Conservation (phyloP, 2,329 filamentous ascomycete species). For the Zarea fungicola region DNA sequence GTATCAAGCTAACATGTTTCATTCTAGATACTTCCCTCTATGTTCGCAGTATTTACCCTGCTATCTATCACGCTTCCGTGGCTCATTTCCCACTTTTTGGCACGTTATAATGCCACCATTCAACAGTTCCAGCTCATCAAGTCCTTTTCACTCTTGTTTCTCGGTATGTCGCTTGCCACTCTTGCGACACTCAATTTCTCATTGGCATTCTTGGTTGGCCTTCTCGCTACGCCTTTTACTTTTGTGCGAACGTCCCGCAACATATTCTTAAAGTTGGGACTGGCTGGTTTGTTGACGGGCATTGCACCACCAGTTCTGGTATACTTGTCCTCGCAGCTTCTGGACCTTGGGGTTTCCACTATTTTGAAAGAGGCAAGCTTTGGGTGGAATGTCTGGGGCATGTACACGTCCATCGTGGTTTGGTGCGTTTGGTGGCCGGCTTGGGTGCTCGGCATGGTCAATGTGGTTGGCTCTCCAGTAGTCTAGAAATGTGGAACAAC, state of each 20-base stretch:
- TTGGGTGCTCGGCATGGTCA: slow-evolving; percentile 64
- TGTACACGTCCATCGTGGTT: slow-evolving; percentile 85
- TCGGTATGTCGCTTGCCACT: slow-evolving; percentile 87
- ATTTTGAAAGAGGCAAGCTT: slow-evolving; percentile 71
- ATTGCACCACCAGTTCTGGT: slow-evolving; percentile 57
- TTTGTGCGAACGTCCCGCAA: slow-evolving; percentile 55
- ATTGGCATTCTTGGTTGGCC: slow-evolving; percentile 76
- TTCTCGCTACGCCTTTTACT: slow-evolving; percentile 72
- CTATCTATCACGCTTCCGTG: slow-evolving; percentile 53
- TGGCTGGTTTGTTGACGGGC: slow-evolving; percentile 49
- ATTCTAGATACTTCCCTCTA: slow-evolving; percentile 49
- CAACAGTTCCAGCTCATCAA: slow-evolving; percentile 78
- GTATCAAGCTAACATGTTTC: neutral
- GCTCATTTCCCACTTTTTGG: slow-evolving; percentile 50
- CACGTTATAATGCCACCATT: slow-evolving; percentile 47
- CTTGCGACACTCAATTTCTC: slow-evolving; percentile 96
- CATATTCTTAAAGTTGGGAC: slow-evolving; percentile 34
- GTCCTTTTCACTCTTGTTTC: slow-evolving; percentile 84
- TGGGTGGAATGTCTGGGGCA: slow-evolving; percentile 82
- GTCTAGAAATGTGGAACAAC: neutral
- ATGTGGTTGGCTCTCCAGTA: slow-evolving; percentile 39
- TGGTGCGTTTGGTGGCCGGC: slow-evolving; percentile 96
- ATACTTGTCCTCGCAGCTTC: slow-evolving; percentile 40
- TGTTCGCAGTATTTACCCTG: slow-evolving; percentile 54
- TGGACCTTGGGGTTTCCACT: slow-evolving; percentile 40